phyloP scores from a whole-genome alignment of 306 rosid genomes.

The Begonia loranthoides region DNA sequence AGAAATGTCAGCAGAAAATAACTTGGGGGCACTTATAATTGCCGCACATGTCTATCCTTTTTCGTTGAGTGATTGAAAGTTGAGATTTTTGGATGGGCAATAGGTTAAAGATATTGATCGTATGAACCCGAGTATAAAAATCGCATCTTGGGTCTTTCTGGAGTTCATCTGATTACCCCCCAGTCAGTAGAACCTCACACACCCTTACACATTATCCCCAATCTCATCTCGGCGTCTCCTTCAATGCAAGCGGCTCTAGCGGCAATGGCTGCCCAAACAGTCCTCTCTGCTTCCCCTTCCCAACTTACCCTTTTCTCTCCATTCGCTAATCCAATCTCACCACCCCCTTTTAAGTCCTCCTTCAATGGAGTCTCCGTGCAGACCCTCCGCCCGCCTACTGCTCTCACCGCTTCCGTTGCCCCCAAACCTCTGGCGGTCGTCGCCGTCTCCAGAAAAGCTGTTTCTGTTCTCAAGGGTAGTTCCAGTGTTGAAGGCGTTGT shows the following conservation, averaged over 20 bases:
- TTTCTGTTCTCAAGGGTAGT: constrained; percentile 58
- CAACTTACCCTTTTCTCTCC: constrained; percentile 14
- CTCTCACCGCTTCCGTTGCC: constrained; percentile 24
- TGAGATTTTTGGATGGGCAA: too few species aligned
- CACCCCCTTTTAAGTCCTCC: constrained; percentile 25
- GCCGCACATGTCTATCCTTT: too few species aligned
- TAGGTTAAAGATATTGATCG: too few species aligned
- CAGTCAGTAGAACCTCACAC: not conserved
- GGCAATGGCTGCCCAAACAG: constrained; percentile 43
- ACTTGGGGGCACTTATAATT: too few species aligned
- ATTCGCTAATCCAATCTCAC: constrained; percentile 8
- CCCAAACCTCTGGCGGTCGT: constrained; percentile 36
- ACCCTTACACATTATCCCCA: constrained; percentile 10
- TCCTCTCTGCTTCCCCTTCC: constrained; percentile 21
- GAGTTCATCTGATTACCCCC: too few species aligned
- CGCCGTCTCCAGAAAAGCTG: constrained; percentile 59
- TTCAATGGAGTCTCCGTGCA: constrained; percentile 46
- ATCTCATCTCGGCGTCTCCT: not conserved
- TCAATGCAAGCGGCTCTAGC: constrained; percentile 39
- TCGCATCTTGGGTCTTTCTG: too few species aligned
- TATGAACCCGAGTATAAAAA: too few species aligned
- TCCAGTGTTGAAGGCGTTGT: constrained; percentile 49
- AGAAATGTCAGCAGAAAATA: too few species aligned
- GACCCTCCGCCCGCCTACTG: constrained; percentile 23
- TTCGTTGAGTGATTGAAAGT: too few species aligned